phyloP scores from a whole-genome alignment of 2,329 filamentous ascomycete species.

The Shiraia bambusicola region DNA sequence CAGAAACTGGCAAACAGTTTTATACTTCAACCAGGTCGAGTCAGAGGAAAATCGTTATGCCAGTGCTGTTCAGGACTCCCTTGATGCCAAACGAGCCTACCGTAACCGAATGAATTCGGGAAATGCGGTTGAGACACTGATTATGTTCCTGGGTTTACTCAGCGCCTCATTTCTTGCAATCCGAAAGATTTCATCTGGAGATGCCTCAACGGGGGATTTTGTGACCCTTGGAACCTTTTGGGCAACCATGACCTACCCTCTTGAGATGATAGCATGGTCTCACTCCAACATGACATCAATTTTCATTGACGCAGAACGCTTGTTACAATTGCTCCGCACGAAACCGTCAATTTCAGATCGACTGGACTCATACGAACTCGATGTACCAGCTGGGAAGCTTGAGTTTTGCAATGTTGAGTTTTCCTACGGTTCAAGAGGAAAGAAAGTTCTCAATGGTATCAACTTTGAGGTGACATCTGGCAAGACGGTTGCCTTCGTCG shows the following conservation, averaged over 20 bases:
- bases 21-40: constrained; percentile 47
- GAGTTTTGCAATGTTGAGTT: too few relatives aligned
- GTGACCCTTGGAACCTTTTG: constrained; percentile 41
- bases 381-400: too few relatives aligned
- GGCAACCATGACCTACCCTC: constrained; percentile 44
- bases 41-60: constrained; percentile 2
- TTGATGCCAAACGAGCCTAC: constrained; percentile 8
- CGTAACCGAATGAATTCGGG: background rate
- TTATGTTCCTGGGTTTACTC: constrained; percentile 27
- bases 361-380: constrained; percentile 34
- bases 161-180: constrained; percentile 47
- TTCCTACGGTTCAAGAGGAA: too few relatives aligned
- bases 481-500: constrained; percentile 58
- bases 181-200: constrained; percentile 51
- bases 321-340: constrained; percentile 56
- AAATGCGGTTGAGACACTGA: constrained; percentile 9
- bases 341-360: constrained; percentile 54
- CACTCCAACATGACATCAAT: constrained; percentile 38
- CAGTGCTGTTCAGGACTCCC: constrained; percentile 2
- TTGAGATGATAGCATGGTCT: constrained; percentile 49
- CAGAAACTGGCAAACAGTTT: constrained; percentile 55
- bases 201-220: constrained; percentile 59
- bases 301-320: constrained; percentile 63
- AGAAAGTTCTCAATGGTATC: constrained; percentile 51
- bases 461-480: constrained; percentile 51